Evolutionary conservation across 2,329 filamentous ascomycete genomes (phyloP), one percentile per base, ranked within the genome.

Genomic region (Botrytis fragariae): DNA sequence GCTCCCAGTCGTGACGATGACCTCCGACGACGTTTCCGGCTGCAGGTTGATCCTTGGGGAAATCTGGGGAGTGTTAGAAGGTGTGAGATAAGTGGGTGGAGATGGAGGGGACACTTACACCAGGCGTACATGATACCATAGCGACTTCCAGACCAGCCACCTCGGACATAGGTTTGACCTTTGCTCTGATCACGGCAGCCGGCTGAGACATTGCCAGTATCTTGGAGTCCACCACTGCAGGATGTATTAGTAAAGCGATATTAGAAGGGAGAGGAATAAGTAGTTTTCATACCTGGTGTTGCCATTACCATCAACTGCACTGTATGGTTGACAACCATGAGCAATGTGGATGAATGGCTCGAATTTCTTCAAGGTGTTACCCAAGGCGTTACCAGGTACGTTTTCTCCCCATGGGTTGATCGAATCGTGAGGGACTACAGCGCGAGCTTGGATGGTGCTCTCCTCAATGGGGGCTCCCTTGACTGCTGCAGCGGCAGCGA

Each of bases 71-170:
- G 22, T 5, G 42, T 64, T 16, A 45, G 62, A 44, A 22, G 14
- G 18, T 16, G n/a, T 12, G 18, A 45, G 9, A 29, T 7, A 12
- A 35, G 20, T 22, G 16, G 29, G 4, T 22, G 42, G 9, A n/a
- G 10, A 29, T 22, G 32, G 7, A 8, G 5, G 10, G 20, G 22
- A 14, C 29, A 45, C 62, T 45, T 64, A 64, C 62, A 64, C 39
- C 39, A 45, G 18, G 62, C 39, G n/a, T 64, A 64, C 18, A 64
- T 64, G 9, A 64, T 64, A 45, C 39, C 62, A 44, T 64, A 64
- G 44, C 16, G 44, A 20, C 29, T n/a, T 22, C 39, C 39, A 45
- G 42, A 35, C 42, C 62, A 64, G 42, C n/a, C 62, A 64, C n/a
- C 62, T 12, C 62, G 18, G 44, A 44, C 62, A 35, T 64, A 64